Evolutionary conservation across 2,329 filamentous ascomycete species (phyloP).

Genomic region (Fusarium sp.): DNA sequence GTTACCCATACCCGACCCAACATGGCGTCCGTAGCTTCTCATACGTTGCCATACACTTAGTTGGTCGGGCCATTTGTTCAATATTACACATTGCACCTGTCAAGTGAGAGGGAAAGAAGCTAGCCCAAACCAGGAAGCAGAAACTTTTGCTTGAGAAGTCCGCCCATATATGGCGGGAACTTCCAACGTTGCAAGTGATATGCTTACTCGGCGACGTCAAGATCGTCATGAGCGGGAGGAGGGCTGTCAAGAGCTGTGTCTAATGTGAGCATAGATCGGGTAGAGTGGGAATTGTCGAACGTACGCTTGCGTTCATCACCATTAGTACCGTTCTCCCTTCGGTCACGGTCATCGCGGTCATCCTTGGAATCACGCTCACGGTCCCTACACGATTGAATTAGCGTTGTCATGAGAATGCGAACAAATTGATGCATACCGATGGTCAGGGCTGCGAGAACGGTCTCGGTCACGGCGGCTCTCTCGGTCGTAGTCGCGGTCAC

Average conservation of each 20-base stretch:
- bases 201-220: slow-evolving; percentile 88
- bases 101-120: slow-evolving; percentile 44
- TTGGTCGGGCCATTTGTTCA: slow-evolving; percentile 42
- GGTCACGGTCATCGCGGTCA: slow-evolving; percentile 80
- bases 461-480: slow-evolving; percentile 83
- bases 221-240: slow-evolving; percentile 89
- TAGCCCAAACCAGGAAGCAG: slow-evolving; percentile 41
- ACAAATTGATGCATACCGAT: slow-evolving; percentile 61
- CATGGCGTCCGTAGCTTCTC: slow-evolving; percentile 37
- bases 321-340: slow-evolving; percentile 83
- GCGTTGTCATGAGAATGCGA: background rate
- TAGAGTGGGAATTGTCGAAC: slow-evolving; percentile 35
- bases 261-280: slow-evolving; percentile 41
- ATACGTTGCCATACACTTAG: slow-evolving; percentile 45
- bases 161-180: slow-evolving; percentile 27
- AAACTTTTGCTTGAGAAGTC: slow-evolving; percentile 45
- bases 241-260: slow-evolving; percentile 78
- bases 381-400: slow-evolving; percentile 57
- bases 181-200: slow-evolving; percentile 13
- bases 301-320: slow-evolving; percentile 93
- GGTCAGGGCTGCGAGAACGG: slow-evolving; percentile 80
- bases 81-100: slow-evolving; percentile 45
- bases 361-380: slow-evolving; percentile 72
- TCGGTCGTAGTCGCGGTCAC: slow-evolving; percentile 84
- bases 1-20: slow-evolving; percentile 34